Percentiles rank a stretch among this genome's conserved stretches.
Conservation (phyloP, 2,329 filamentous ascomycete genomes). For the Zarea fungicola region DNA sequence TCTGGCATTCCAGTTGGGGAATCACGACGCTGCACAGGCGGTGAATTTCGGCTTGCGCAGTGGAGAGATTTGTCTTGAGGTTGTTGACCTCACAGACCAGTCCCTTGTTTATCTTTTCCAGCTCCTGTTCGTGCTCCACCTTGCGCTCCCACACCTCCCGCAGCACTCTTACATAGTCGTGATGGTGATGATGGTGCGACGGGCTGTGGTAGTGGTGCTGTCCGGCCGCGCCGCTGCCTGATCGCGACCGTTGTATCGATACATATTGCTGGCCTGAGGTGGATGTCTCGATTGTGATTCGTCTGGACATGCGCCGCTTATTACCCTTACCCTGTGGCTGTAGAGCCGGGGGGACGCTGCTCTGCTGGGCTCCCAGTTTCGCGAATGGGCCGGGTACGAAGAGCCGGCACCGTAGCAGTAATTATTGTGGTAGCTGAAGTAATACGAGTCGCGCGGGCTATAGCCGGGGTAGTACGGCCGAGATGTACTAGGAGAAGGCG, state of each 20-base stretch:
- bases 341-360: conserved; percentile 9
- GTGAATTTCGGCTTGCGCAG: conserved; percentile 31
- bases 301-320: conserved; percentile 28
- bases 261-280: conserved; percentile 33
- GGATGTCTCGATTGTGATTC: conserved; percentile 32
- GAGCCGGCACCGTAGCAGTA: conserved; percentile 5
- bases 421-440: not conserved
- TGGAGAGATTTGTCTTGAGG: conserved; percentile 32
- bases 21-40: conserved; percentile 28
- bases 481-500: not conserved
- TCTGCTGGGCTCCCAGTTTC: conserved; percentile 15
- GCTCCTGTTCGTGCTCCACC: conserved; percentile 30
- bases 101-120: conserved; percentile 30
- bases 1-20: conserved; percentile 32
- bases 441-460: not conserved
- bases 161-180: conserved; percentile 31
- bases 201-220: conserved; percentile 22
- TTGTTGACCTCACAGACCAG: conserved; percentile 27
- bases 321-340: conserved; percentile 2
- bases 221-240: conserved; percentile 21
- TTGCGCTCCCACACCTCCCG: conserved; percentile 33
- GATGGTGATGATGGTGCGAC: conserved; percentile 24
- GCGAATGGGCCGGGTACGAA: conserved; percentile 7
- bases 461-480: not conserved
- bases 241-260: conserved; percentile 34